phyloP scores from a whole-genome alignment of 2,329 filamentous ascomycete genomes.

The Diaporthe caulivora region DNA sequence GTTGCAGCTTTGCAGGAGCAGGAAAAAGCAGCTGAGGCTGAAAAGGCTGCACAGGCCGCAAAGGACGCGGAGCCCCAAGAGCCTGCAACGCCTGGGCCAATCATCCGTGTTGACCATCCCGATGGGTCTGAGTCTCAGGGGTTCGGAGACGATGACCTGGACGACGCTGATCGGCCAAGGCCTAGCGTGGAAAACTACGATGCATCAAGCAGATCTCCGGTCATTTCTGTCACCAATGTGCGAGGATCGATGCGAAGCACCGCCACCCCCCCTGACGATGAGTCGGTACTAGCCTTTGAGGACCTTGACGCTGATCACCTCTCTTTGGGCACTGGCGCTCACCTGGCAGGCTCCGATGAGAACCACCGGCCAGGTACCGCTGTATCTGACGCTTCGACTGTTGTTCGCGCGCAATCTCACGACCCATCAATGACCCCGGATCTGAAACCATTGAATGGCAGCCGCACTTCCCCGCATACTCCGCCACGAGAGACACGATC shows the following conservation, averaged over 20 bases:
- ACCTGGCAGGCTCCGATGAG: background rate
- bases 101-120: conserved; percentile 33
- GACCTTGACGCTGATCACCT: conserved; percentile 33
- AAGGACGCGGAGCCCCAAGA: background rate
- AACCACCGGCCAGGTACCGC: conserved; percentile 21
- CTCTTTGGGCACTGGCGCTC: conserved; percentile 14
- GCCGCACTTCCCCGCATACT: conserved; percentile 30
- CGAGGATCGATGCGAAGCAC: conserved; percentile 6
- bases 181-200: conserved; percentile 28
- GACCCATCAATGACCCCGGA: conserved; percentile 35
- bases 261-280: background rate
- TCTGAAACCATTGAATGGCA: conserved; percentile 18
- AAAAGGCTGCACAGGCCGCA: background rate
- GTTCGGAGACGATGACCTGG: background rate
- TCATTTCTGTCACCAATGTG: conserved; percentile 10
- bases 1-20: conserved; percentile 48
- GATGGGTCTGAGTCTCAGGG: background rate
- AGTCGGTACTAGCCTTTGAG: background rate
- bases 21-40: background rate
- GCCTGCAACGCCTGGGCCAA: conserved; percentile 16
- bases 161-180: conserved; percentile 18
- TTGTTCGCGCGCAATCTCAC: conserved; percentile 8
- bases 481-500: conserved; percentile 47
- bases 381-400: conserved; percentile 14
- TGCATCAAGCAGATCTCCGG: conserved; percentile 18